Evolutionary conservation across 2,329 filamentous ascomycete genomes (phyloP), one percentile per base, ranked within the genome.

Genomic region (Massarina eburnea): DNA sequence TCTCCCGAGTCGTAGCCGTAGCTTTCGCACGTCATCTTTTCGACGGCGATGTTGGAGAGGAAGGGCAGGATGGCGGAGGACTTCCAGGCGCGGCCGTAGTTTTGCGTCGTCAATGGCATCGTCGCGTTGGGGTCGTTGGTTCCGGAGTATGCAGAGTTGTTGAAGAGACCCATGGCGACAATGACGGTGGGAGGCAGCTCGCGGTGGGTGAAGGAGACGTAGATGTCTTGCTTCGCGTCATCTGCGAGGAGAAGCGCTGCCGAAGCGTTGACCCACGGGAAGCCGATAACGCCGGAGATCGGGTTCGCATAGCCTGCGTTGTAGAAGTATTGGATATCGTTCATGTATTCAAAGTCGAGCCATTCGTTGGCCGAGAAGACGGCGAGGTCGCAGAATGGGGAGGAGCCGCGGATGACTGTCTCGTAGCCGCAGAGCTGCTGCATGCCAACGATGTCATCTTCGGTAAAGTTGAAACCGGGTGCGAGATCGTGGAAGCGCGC

Each of bases 101-200:
- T 88, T 60, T 85, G 81, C 19, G 73, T 73, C 50, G 80, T 76
- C 0, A 79, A 69, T 0, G 84, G 84, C 79, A 88, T 86, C 2
- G 84, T 86, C 39, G 76, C 78, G 52, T 86, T 86, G 53, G 82
- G 70, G 12, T 77, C 65, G 45, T 77, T 75, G 0, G 73, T 71
- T 8, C 77, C 78, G 2, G 76, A 73, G 48, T 78, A 79, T 0
- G 73, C 76, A 3, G 81, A 83, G 67, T 86, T 86, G 72, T 87
- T 87, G 74, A 86, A 88, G 4, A 88, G 73, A 0, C 84, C 84
- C 67, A 88, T 76, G 0, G 84, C 83, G 1, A 86, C 84, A 1
- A 83, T 70, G 1, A 86, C 81, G 47, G 82, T 83, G 1, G 85
- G 84, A 1, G 84, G 84, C 2, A 88, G 71, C 62, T 88, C 84